A percentile compares a stretch with the other conserved stretches of the same genome.
Conservation (phyloP, 345 rosid genomes). For the Microthlaspi erraticum region DNA sequence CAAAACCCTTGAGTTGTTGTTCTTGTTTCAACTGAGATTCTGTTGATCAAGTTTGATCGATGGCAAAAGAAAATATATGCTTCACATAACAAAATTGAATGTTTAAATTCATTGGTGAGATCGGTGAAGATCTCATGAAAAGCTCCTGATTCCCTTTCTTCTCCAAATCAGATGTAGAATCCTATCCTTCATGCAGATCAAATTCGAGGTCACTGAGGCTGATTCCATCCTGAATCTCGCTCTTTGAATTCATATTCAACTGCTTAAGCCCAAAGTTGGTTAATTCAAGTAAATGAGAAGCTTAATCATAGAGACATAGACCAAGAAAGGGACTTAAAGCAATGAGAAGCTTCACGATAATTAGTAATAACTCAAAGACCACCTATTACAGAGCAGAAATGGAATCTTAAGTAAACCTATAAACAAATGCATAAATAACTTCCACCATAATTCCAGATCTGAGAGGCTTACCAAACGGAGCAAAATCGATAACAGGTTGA, state of each 20-base stretch:
- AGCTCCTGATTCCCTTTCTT: background rate
- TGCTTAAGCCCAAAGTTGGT: constrained; percentile 20
- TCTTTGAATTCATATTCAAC: background rate
- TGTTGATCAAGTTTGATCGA: too few species aligned
- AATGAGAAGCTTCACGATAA: too few species aligned
- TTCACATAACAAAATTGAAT: background rate
- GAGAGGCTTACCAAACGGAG: constrained; percentile 21
- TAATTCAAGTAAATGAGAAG: constrained; percentile 10
- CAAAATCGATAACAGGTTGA: background rate
- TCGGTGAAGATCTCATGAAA: constrained; percentile 6
- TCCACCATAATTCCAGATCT: too few species aligned
- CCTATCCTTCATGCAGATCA: constrained; percentile 23
- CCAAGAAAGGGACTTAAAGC: background rate
- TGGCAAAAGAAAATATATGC: too few species aligned
- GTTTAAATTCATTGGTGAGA: constrained; percentile 10
- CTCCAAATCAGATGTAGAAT: constrained; percentile 8
- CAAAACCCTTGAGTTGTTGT: too few species aligned
- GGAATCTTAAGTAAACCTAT: too few species aligned
- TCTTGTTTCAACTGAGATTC: too few species aligned
- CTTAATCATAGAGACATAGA: background rate
- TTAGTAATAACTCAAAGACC: too few species aligned
- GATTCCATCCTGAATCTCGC: constrained; percentile 13
- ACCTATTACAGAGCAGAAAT: too few species aligned
- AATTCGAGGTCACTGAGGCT: constrained; percentile 21
- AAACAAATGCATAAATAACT: too few species aligned